Percentiles rank a stretch among this genome's conserved stretches.
Conservation (phyloP, 345 rosid species). For the Arabis alpina region DNA sequence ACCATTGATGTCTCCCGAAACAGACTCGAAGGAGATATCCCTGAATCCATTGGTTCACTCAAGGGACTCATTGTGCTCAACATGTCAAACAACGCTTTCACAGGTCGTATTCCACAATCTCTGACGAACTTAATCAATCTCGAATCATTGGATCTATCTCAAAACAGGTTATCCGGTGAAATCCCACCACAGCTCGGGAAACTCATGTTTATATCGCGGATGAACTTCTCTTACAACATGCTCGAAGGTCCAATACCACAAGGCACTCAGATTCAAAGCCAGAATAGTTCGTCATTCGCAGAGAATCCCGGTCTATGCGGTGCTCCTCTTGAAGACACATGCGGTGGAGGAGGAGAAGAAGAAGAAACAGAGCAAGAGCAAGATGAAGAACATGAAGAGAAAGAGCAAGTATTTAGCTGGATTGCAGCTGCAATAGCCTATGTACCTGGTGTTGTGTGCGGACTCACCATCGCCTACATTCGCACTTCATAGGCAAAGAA, state of each 20-base stretch:
- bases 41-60: slow-evolving; percentile 16
- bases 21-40: slow-evolving; percentile 22
- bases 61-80: slow-evolving; percentile 25
- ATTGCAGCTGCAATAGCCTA: too few species aligned
- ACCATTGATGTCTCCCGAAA: slow-evolving; percentile 29
- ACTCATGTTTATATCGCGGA: not conserved
- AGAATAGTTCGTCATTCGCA: slow-evolving; percentile 3
- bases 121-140: slow-evolving; percentile 29
- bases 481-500: too few species aligned
- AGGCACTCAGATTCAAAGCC: slow-evolving; percentile 17
- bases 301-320: slow-evolving; percentile 13
- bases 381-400: too few species aligned
- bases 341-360: not conserved
- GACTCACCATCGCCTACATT: too few species aligned
- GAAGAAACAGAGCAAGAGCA: too few species aligned
- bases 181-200: slow-evolving; percentile 30
- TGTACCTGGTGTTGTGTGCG: too few species aligned
- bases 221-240: slow-evolving; percentile 19
- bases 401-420: too few species aligned
- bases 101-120: slow-evolving; percentile 26
- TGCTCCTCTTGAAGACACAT: not conserved
- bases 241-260: slow-evolving; percentile 6
- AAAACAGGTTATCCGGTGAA: slow-evolving; percentile 9
- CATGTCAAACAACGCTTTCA: slow-evolving; percentile 35
- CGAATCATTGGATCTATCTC: slow-evolving; percentile 33